phyloP scores from a whole-genome alignment of 75 land plant genomes.

The Sequoiadendron giganteum region DNA sequence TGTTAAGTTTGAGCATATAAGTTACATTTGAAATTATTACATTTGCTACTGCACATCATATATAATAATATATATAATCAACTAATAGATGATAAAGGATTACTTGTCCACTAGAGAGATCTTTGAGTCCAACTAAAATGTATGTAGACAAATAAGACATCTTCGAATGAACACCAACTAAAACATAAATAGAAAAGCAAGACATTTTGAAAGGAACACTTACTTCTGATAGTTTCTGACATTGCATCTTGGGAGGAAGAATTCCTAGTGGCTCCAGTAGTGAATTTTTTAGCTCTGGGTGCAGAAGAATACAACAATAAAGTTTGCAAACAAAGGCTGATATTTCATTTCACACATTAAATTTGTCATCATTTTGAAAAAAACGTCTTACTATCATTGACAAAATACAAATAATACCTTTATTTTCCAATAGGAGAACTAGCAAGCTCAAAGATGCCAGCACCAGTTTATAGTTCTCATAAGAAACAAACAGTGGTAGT shows the following conservation, averaged over 20 bases:
- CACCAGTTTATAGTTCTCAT: constrained; percentile 10
- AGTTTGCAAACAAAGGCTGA: not conserved
- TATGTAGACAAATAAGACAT: not conserved
- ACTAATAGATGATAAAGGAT: not conserved
- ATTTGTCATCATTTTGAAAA: not conserved
- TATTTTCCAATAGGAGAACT: constrained; percentile 8
- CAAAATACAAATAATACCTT: constrained; percentile 4
- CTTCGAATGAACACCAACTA: not conserved
- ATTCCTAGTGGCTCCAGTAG: not conserved
- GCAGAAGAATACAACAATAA: not conserved
- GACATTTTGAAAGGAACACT: not conserved
- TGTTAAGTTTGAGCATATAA: not conserved
- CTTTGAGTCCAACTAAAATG: not conserved
- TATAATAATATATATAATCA: not conserved
- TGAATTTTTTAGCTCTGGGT: not conserved
- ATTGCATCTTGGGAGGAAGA: constrained; percentile 2
- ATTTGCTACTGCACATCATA: not conserved
- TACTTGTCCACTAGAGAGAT: not conserved
- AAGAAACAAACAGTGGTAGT: not conserved
- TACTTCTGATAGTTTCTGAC: not conserved
- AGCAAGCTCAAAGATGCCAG: constrained; percentile 13
- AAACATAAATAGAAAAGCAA: not conserved
- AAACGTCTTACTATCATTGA: not conserved
- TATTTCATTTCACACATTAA: not conserved
- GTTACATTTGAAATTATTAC: not conserved